Percentiles rank a stretch among this genome's conserved stretches.
phyloP scores from a whole-genome alignment of 169 alveolate genomes.

The Babesia divergens region DNA sequence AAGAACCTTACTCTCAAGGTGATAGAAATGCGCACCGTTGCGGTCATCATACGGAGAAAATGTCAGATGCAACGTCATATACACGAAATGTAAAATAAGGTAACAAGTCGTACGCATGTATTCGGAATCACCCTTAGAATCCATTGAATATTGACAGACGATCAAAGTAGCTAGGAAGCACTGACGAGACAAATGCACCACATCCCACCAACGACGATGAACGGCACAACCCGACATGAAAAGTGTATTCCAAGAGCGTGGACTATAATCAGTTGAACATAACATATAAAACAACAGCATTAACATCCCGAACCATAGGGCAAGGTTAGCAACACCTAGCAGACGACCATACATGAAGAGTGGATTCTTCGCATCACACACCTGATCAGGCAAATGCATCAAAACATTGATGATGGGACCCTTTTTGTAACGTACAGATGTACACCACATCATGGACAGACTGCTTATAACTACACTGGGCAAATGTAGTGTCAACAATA shows the following conservation, averaged over 20 bases:
- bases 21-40: neutral
- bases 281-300: neutral
- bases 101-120: constrained; percentile 23
- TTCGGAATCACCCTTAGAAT: constrained; percentile 48
- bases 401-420: constrained; percentile 21
- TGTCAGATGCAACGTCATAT: constrained; percentile 14
- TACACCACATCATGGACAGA: constrained; percentile 55
- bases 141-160: constrained; percentile 33
- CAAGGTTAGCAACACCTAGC: neutral
- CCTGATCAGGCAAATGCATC: constrained; percentile 58
- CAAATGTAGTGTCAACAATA: constrained; percentile 28
- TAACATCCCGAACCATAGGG: constrained; percentile 6
- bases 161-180: constrained; percentile 11
- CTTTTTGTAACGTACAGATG: constrained; percentile 28
- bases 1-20: constrained; percentile 23
- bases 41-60: constrained; percentile 51
- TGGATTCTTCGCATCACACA: constrained; percentile 24
- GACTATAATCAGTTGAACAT: neutral
- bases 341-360: constrained; percentile 26
- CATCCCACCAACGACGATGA: constrained; percentile 53
- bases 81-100: constrained; percentile 16
- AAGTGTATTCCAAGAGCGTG: constrained; percentile 42
- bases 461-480: constrained; percentile 34
- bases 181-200: constrained; percentile 47
- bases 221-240: constrained; percentile 53